phyloP scores from a whole-genome alignment of 345 rosid genomes.

The Isatis tinctoria region DNA sequence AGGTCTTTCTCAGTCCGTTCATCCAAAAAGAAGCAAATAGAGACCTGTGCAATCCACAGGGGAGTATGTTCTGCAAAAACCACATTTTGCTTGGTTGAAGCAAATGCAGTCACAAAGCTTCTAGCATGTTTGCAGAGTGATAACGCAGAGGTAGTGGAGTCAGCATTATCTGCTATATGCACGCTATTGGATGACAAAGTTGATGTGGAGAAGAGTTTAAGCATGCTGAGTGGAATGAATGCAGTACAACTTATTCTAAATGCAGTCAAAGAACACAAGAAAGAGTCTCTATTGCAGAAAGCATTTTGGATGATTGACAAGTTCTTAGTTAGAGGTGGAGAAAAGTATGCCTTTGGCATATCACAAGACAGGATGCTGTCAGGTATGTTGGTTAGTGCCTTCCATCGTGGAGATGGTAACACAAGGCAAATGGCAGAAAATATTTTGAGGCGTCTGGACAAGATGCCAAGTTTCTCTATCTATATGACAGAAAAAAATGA shows the following conservation, averaged over 20 bases:
- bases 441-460: conserved; percentile 66
- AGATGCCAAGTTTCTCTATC: conserved; percentile 56
- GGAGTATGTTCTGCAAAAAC: conserved; percentile 75
- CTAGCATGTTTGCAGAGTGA: conserved; percentile 72
- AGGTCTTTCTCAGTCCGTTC: conserved; percentile 45
- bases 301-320: conserved; percentile 84
- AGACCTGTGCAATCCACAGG: conserved; percentile 64
- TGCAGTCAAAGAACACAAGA: conserved; percentile 59
- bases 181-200: conserved; percentile 82
- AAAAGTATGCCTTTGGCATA: conserved; percentile 49
- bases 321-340: conserved; percentile 65
- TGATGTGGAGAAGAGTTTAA: conserved; percentile 64
- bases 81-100: conserved; percentile 87
- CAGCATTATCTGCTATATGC: conserved; percentile 76
- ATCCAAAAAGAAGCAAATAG: conserved; percentile 41
- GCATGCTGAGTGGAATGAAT: conserved; percentile 52
- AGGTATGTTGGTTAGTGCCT: conserved; percentile 61
- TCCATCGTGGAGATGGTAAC: conserved; percentile 68
- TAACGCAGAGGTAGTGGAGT: conserved; percentile 67
- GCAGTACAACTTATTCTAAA: conserved; percentile 53
- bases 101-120: conserved; percentile 69
- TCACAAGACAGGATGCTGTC: conserved; percentile 68
- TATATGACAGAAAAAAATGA: conserved; percentile 36
- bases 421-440: conserved; percentile 86
- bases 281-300: conserved; percentile 67